These are phyloP conservation scores for Lodderomyces theae DNA, from an alignment of 1,139 yeast species.

Conservation along the genomic window DNA sequence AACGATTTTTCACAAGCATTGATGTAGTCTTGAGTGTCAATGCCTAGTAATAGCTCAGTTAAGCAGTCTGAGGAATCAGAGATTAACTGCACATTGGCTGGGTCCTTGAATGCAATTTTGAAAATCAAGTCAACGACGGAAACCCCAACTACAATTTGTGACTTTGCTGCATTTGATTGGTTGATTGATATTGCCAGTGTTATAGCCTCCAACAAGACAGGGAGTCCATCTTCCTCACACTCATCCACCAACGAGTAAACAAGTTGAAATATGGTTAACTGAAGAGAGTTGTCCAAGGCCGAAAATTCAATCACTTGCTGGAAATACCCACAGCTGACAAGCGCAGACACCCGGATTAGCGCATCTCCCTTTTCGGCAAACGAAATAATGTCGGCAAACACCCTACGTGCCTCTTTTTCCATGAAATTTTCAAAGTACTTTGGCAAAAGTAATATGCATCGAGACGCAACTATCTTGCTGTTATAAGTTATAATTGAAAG, in stretches of 20 bases:
- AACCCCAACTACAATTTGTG: slow-evolving; percentile 19
- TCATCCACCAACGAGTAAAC: slow-evolving; percentile 49
- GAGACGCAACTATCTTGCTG: slow-evolving; percentile 36
- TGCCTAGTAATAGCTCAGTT: slow-evolving; percentile 50
- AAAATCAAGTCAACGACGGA: slow-evolving; percentile 54
- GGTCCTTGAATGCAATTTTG: slow-evolving; percentile 65
- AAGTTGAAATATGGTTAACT: slow-evolving; percentile 28
- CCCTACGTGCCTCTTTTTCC: slow-evolving; percentile 29
- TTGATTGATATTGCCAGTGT: slow-evolving; percentile 51
- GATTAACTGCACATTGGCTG: slow-evolving; percentile 68
- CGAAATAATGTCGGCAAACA: slow-evolving; percentile 35
- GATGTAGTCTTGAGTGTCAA: slow-evolving; percentile 45
- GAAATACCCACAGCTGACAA: slow-evolving; percentile 57
- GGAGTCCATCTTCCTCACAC: slow-evolving; percentile 79
- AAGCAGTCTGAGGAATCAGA: slow-evolving; percentile 64
- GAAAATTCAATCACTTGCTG: slow-evolving; percentile 45
- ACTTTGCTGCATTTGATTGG: slow-evolving; percentile 32
- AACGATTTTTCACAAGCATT: slow-evolving; percentile 51
- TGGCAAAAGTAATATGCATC: slow-evolving; percentile 53
- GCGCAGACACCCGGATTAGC: slow-evolving; percentile 35
- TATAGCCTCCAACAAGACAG: slow-evolving; percentile 70
- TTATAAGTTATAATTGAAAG: slow-evolving; percentile 19
- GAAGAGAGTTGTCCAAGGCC: slow-evolving; percentile 19
- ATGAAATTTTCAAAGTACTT: slow-evolving; percentile 54
- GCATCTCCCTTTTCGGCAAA: slow-evolving; percentile 21